Conservation (phyloP, 768 basidiomycete genomes). For the Termitomyces sp. region DNA sequence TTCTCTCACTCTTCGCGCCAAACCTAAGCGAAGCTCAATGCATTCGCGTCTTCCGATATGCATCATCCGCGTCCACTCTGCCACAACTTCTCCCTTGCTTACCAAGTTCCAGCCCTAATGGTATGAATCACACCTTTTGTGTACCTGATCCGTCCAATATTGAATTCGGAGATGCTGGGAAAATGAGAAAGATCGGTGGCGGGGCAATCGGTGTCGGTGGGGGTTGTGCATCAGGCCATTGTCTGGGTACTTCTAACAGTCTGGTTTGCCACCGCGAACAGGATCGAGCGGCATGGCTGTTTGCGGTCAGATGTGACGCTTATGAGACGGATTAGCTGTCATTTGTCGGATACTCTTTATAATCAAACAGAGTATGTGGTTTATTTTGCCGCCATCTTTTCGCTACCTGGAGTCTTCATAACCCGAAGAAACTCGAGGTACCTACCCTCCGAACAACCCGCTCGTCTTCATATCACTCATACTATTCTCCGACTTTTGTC, state of each 20-base stretch:
- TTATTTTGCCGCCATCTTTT: not conserved
- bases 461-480: not conserved
- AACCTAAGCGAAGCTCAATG: conserved; percentile 50
- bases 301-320: conserved; percentile 36
- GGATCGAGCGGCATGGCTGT: conserved; percentile 42
- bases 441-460: not conserved
- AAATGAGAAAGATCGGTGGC: conserved; percentile 7
- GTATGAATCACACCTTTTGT: conserved; percentile 11
- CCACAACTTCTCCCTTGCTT: conserved; percentile 24
- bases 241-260: conserved; percentile 31
- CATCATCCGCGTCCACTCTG: conserved; percentile 40
- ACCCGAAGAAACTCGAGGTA: not conserved
- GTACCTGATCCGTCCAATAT: conserved; percentile 31
- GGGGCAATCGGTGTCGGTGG: conserved; percentile 18
- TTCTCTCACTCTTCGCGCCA: conserved; percentile 54
- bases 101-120: not conserved
- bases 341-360: not conserved
- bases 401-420: too few species aligned
- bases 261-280: conserved; percentile 34
- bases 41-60: conserved; percentile 46
- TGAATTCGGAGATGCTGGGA: conserved; percentile 2
- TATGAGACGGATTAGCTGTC: conserved; percentile 27
- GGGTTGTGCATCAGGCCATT: conserved; percentile 27
- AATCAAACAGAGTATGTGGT: not conserved
- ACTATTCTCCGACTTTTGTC: not conserved